Evolutionary conservation across 139 green algal genomes (phyloP).

Genomic region (Closterium sp.): DNA sequence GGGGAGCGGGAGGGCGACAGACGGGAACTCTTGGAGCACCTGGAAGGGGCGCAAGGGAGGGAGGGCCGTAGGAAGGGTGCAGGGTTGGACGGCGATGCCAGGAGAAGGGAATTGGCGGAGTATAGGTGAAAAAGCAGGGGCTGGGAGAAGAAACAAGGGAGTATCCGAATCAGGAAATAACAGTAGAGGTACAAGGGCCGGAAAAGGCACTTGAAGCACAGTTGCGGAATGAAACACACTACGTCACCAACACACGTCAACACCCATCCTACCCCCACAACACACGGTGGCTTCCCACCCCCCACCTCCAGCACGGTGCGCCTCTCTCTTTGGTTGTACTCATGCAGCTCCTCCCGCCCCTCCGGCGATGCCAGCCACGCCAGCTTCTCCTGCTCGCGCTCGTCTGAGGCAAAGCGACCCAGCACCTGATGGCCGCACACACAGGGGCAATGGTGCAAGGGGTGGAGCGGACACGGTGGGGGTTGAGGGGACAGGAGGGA

Average conservation of each 20-base stretch:
- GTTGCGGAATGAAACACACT: background rate
- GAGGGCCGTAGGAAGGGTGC: background rate
- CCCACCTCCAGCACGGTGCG: conserved; percentile 52
- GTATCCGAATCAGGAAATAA: background rate
- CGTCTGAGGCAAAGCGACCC: conserved; percentile 54
- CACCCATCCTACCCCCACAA: background rate
- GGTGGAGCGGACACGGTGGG: background rate
- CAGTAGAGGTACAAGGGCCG: conserved; percentile 14
- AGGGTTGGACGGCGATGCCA: background rate
- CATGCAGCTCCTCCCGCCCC: conserved; percentile 52
- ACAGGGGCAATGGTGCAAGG: background rate
- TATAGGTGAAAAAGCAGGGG: background rate
- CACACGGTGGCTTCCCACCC: background rate
- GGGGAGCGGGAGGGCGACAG: conserved; percentile 65
- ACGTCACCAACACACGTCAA: background rate
- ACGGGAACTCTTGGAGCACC: conserved; percentile 85
- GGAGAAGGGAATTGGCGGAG: background rate
- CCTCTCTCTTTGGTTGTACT: conserved; percentile 55
- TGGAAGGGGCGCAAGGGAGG: conserved; percentile 54
- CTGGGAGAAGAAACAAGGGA: too few species aligned
- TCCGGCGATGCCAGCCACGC: conserved; percentile 74
- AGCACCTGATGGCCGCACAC: conserved; percentile 53
- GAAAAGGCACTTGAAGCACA: background rate
- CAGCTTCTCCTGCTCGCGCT: conserved; percentile 76
- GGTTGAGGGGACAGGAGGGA: too few species aligned